A percentile compares a stretch with the other conserved stretches of the same genome.
phyloP scores from a whole-genome alignment of 768 basidiomycete species.

The Kockovaella imperatae region DNA sequence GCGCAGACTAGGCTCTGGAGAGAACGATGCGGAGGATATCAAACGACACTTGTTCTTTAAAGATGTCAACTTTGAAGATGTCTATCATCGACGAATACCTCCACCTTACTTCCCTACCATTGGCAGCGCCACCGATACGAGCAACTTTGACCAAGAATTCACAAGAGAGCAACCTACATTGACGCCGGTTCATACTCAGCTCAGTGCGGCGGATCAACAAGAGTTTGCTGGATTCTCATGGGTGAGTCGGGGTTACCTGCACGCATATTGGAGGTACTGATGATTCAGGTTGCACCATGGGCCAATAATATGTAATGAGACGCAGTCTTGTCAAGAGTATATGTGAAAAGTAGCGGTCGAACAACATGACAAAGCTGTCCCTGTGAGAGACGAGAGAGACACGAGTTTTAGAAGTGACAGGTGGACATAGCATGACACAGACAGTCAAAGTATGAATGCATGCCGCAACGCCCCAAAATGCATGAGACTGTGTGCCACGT shows the following conservation, averaged over 20 bases:
- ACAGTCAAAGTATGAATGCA: too few relatives aligned
- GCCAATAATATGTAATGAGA: slow-evolving; percentile 2
- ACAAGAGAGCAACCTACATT: slow-evolving; percentile 93
- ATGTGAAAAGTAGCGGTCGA: neutral
- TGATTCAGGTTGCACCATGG: slow-evolving; percentile 20
- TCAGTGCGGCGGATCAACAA: slow-evolving; percentile 80
- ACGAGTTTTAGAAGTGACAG: too few relatives aligned
- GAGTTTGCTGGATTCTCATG: slow-evolving; percentile 98
- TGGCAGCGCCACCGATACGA: slow-evolving; percentile 46
- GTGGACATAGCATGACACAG: too few relatives aligned
- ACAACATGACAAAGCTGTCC: too few relatives aligned
- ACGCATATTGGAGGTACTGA: neutral
- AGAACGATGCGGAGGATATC: slow-evolving; percentile 92
- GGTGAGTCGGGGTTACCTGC: slow-evolving; percentile 46
- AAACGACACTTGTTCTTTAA: slow-evolving; percentile 98
- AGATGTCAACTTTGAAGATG: slow-evolving; percentile 93
- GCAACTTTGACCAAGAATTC: slow-evolving; percentile 89
- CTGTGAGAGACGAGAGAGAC: too few relatives aligned
- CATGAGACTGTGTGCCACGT: too few relatives aligned
- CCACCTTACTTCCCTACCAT: slow-evolving; percentile 96
- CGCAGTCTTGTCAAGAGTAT: neutral
- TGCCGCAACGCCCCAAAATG: too few relatives aligned
- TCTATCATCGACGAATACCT: slow-evolving; percentile 93
- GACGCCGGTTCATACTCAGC: slow-evolving; percentile 91
- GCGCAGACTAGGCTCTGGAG: slow-evolving; percentile 82